Conservation (phyloP, 192 early-diverging fungal species). For the Entomortierella chlamydospora region DNA sequence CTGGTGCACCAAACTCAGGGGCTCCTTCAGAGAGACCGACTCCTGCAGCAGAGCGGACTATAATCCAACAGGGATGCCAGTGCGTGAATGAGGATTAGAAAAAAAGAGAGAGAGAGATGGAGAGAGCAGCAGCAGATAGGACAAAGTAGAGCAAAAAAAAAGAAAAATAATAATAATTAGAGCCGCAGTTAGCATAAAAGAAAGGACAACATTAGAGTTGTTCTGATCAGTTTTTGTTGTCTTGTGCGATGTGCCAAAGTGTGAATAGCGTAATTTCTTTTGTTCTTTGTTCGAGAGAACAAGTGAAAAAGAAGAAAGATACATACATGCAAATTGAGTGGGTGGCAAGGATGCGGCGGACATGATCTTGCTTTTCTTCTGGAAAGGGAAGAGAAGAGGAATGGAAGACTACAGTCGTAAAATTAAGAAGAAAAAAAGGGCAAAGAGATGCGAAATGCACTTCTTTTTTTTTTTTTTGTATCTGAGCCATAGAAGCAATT, state of each 20-base stretch:
- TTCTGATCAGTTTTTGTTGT: constrained; percentile 10
- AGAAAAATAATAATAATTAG: background rate
- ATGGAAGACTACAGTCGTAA: constrained; percentile 24
- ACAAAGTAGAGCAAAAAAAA: constrained; percentile 1
- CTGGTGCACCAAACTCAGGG: constrained; percentile 61
- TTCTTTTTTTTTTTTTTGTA: background rate
- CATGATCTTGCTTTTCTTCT: constrained; percentile 30
- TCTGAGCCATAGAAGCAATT: constrained; percentile 10
- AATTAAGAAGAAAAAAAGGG: constrained; percentile 23
- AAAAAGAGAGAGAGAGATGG: background rate
- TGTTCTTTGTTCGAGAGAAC: too few species aligned
- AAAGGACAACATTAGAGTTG: constrained; percentile 4
- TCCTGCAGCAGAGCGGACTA: constrained; percentile 67
- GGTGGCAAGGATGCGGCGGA: constrained; percentile 57
- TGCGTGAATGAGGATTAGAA: background rate
- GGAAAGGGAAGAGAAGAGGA: constrained; percentile 14
- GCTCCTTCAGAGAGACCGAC: constrained; percentile 65
- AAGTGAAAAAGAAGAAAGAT: too few species aligned
- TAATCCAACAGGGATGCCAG: background rate
- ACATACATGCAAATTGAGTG: constrained; percentile 70
- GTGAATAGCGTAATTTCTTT: too few species aligned
- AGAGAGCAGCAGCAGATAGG: too few species aligned
- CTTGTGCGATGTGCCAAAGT: too few species aligned
- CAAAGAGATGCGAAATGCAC: background rate
- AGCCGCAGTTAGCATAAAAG: background rate